These are phyloP conservation scores for Glycine latifolia DNA, from an alignment of 306 rosid genomes.

Conservation along the genomic window DNA sequence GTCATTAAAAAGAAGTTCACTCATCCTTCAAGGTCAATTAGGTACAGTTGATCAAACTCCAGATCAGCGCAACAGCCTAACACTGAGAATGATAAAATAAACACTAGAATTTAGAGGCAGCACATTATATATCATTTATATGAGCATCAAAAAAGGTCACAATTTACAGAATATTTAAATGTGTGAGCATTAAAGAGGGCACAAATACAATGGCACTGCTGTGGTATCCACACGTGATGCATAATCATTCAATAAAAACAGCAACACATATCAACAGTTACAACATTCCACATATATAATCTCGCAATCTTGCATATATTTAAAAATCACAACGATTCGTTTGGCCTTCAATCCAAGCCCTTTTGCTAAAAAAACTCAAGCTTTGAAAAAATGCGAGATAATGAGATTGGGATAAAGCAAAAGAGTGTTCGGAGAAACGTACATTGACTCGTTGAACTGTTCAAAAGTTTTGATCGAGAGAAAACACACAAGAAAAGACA, in stretches of 20 bases:
- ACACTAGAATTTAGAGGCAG: conserved; percentile 1
- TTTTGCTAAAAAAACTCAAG: not conserved
- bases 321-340: not conserved
- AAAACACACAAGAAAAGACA: too few species aligned
- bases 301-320: not conserved
- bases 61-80: not conserved
- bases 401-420: not conserved
- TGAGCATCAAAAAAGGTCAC: not conserved
- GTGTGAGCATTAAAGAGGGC: not conserved
- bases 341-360: not conserved
- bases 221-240: not conserved
- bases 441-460: not conserved
- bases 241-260: not conserved
- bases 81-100: conserved; percentile 19
- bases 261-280: not conserved
- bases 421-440: too few species aligned
- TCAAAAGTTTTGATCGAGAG: too few species aligned
- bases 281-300: not conserved
- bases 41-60: not conserved
- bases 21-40: conserved; percentile 57
- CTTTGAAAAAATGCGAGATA: too few species aligned
- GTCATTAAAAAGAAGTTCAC: conserved; percentile 81
- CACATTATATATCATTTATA: not conserved
- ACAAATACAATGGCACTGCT: not conserved
- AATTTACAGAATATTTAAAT: not conserved